phyloP scores from a whole-genome alignment of 1,139 yeast genomes.

The Yamadazyma oceani region DNA sequence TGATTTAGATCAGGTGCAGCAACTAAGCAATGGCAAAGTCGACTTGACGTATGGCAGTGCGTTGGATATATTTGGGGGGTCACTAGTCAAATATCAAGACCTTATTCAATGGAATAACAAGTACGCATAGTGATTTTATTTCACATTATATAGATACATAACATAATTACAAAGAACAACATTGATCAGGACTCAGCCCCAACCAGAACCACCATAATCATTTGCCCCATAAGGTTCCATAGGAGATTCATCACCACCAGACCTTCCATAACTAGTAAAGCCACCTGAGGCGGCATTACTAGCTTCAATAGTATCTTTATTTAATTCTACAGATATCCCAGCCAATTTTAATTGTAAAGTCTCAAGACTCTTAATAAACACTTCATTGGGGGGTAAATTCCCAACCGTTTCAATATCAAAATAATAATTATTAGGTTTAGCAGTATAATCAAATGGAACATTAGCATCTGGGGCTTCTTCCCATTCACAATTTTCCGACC shows the following conservation, averaged over 20 bases:
- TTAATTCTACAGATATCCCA: slow-evolving; percentile 79
- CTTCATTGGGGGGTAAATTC: slow-evolving; percentile 83
- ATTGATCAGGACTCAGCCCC: slow-evolving; percentile 18
- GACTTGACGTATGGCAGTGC: slow-evolving; percentile 94
- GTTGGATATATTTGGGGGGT: slow-evolving; percentile 91
- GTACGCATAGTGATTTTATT: no score
- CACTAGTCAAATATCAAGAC: slow-evolving; percentile 47
- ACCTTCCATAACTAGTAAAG: slow-evolving; percentile 51
- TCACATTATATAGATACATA: slow-evolving; percentile 1
- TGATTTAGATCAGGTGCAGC: slow-evolving; percentile 66
- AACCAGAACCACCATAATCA: slow-evolving; percentile 43
- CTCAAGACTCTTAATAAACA: slow-evolving; percentile 77
- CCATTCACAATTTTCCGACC: slow-evolving; percentile 84
- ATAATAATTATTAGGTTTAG: slow-evolving; percentile 79
- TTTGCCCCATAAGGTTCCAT: slow-evolving; percentile 46
- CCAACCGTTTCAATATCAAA: slow-evolving; percentile 93
- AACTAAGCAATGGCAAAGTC: slow-evolving; percentile 74
- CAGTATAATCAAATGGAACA: slow-evolving; percentile 81
- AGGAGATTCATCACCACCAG: slow-evolving; percentile 41
- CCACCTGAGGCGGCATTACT: slow-evolving; percentile 46
- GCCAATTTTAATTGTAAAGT: slow-evolving; percentile 90
- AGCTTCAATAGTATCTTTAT: slow-evolving; percentile 55
- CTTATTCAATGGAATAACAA: neutral
- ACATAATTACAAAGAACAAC: no score
- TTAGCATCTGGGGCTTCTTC: slow-evolving; percentile 94